phyloP scores from a whole-genome alignment of 1,284 basidiomycete species.

The Boletus smithii region DNA sequence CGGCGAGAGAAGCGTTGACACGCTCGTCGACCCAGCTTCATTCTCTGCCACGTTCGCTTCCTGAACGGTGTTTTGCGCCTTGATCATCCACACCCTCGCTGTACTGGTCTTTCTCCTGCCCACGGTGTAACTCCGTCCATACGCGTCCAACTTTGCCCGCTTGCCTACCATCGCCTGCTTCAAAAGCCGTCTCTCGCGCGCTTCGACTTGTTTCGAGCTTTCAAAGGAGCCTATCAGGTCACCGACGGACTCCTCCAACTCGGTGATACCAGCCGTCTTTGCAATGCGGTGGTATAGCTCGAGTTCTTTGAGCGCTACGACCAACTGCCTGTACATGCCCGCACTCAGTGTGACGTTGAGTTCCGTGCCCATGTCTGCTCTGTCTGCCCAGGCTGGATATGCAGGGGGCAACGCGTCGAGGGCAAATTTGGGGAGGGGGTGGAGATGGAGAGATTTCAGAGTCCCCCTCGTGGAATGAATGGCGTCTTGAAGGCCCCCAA shows the following conservation, averaged over 20 bases:
- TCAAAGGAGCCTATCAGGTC: constrained; percentile 64
- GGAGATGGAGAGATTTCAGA: constrained; percentile 66
- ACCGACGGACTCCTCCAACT: constrained; percentile 54
- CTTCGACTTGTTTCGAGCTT: constrained; percentile 55
- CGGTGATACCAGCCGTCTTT: constrained; percentile 55
- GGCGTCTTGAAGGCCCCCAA: constrained; percentile 66
- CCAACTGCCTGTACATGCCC: constrained; percentile 68
- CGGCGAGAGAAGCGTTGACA: constrained; percentile 23
- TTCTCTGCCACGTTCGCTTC: constrained; percentile 19
- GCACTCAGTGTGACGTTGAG: constrained; percentile 67
- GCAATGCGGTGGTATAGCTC: constrained; percentile 72
- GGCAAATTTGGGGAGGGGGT: constrained; percentile 74
- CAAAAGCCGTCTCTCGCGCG: constrained; percentile 43
- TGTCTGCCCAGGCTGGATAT: constrained; percentile 66
- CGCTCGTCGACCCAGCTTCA: constrained; percentile 8
- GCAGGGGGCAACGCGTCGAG: constrained; percentile 58
- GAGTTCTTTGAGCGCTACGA: constrained; percentile 67
- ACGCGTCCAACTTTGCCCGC: constrained; percentile 60
- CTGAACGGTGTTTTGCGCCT: constrained; percentile 58
- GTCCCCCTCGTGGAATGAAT: constrained; percentile 55
- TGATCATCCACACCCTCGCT: constrained; percentile 92
- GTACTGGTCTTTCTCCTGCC: constrained; percentile 85
- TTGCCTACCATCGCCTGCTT: constrained; percentile 37
- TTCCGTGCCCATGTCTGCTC: constrained; percentile 53
- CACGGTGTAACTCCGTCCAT: constrained; percentile 77